Evolutionary conservation across 2,329 filamentous ascomycete genomes (phyloP).

Genomic region (Pseudogymnoascus sp.): DNA sequence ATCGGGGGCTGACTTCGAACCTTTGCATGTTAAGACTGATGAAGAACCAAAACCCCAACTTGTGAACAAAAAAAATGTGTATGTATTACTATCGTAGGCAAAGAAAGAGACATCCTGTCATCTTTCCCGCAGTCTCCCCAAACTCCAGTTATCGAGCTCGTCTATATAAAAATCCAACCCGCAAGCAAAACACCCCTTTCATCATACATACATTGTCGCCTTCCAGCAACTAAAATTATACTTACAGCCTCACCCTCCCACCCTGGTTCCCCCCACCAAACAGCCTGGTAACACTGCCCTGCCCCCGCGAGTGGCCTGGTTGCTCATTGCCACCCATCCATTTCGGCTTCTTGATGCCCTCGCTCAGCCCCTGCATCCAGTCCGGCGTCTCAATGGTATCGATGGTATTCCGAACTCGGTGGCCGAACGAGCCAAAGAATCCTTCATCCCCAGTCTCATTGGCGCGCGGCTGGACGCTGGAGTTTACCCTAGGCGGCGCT

Average conservation of each 20-base stretch:
- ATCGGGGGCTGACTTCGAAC: neutral
- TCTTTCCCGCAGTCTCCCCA: neutral
- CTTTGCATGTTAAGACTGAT: neutral
- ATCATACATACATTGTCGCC: neutral
- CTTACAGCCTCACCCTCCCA: constrained; percentile 26
- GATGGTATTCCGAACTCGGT: constrained; percentile 85
- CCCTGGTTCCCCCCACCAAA: constrained; percentile 43
- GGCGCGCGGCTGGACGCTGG: neutral
- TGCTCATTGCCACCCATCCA: constrained; percentile 62
- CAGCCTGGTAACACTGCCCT: constrained; percentile 47
- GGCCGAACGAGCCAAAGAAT: constrained; percentile 75
- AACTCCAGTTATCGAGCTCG: neutral
- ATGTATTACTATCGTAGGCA: constrained; percentile 6
- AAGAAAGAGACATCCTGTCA: neutral
- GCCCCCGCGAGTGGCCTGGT: constrained; percentile 25
- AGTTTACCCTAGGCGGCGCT: constrained; percentile 18
- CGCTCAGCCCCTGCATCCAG: constrained; percentile 68
- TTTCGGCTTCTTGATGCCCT: constrained; percentile 64
- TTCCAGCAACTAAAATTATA: neutral
- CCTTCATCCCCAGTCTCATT: constrained; percentile 65
- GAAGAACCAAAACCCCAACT: neutral
- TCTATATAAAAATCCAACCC: neutral
- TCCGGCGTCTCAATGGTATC: constrained; percentile 73
- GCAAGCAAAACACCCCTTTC: neutral
- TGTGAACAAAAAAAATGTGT: neutral